These are phyloP conservation scores for Murraya paniculata DNA, from an alignment of 345 rosid genomes.

Conservation along the genomic window DNA sequence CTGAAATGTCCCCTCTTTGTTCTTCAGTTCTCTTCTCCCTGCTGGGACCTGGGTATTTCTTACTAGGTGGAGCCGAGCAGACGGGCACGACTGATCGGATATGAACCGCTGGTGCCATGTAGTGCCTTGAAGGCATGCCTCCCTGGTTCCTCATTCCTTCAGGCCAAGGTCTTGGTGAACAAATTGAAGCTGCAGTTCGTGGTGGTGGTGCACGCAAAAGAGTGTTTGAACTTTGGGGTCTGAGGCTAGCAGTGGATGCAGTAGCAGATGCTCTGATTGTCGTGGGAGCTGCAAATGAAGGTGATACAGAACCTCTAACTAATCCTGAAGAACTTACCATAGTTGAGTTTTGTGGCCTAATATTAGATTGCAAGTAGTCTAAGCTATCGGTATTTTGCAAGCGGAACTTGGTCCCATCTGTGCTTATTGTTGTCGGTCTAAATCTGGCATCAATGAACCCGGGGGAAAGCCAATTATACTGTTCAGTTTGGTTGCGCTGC, in stretches of 20 bases:
- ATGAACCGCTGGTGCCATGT: conserved; percentile 43
- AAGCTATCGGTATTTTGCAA: neutral
- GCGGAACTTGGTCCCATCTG: neutral
- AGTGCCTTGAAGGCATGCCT: conserved; percentile 16
- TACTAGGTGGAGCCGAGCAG: conserved; percentile 37
- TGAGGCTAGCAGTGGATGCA: neutral
- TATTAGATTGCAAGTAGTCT: neutral
- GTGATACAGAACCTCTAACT: neutral
- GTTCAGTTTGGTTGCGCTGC: conserved; percentile 8
- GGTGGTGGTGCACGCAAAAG: neutral
- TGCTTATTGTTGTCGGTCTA: conserved; percentile 8
- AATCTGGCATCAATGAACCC: conserved; percentile 6
- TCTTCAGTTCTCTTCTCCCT: conserved; percentile 8
- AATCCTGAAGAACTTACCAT: conserved; percentile 8
- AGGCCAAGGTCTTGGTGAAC: conserved; percentile 16
- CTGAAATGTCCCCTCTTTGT: conserved; percentile 5
- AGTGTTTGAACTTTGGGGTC: conserved; percentile 11
- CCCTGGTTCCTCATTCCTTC: conserved; percentile 7
- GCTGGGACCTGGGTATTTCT: conserved; percentile 21
- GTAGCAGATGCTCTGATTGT: conserved; percentile 7
- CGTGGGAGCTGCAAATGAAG: conserved; percentile 14
- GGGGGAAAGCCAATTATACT: neutral
- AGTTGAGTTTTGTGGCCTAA: neutral
- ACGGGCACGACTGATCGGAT: conserved; percentile 44
- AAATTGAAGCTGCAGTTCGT: conserved; percentile 7